Evolutionary conservation across 768 basidiomycete species (phyloP).

Genomic region (Agaricus bisporus): DNA sequence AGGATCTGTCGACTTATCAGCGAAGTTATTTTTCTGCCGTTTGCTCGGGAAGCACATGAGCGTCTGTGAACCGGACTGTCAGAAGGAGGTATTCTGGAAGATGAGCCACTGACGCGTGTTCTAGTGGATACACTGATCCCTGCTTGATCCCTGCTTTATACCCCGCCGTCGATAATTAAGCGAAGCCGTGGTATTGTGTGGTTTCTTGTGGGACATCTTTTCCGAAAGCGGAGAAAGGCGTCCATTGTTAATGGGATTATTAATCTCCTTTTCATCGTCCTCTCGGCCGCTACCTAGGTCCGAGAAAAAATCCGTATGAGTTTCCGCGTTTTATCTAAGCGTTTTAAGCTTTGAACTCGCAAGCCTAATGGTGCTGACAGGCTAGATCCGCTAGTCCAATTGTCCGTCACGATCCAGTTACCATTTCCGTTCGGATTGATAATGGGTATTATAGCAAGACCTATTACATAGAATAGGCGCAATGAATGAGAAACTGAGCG

Average conservation of each 20-base stretch:
- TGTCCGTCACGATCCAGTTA: too few species aligned
- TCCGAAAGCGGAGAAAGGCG: not conserved
- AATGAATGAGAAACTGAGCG: too few species aligned
- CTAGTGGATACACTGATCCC: not conserved
- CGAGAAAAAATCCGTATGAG: too few species aligned
- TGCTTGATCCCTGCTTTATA: conserved; percentile 4
- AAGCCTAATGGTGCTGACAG: too few species aligned
- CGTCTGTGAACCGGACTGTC: not conserved
- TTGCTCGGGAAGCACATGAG: conserved; percentile 29
- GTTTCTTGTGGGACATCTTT: not conserved
- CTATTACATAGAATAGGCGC: too few species aligned
- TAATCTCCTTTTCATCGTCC: not conserved
- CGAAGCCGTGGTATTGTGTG: not conserved
- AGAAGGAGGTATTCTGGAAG: not conserved
- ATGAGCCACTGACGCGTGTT: not conserved
- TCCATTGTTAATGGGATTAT: too few species aligned
- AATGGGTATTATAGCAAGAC: too few species aligned
- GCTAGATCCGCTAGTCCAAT: too few species aligned
- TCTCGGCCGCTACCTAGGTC: not conserved
- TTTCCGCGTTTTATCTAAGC: too few species aligned
- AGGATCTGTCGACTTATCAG: conserved; percentile 15
- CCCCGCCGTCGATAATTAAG: not conserved
- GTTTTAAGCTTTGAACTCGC: too few species aligned
- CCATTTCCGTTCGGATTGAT: too few species aligned
- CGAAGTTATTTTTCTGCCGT: conserved; percentile 25